Base-by-base conservation (phyloP, 768 basidiomycete species). In the Rhodotorula babjevae region DNA sequence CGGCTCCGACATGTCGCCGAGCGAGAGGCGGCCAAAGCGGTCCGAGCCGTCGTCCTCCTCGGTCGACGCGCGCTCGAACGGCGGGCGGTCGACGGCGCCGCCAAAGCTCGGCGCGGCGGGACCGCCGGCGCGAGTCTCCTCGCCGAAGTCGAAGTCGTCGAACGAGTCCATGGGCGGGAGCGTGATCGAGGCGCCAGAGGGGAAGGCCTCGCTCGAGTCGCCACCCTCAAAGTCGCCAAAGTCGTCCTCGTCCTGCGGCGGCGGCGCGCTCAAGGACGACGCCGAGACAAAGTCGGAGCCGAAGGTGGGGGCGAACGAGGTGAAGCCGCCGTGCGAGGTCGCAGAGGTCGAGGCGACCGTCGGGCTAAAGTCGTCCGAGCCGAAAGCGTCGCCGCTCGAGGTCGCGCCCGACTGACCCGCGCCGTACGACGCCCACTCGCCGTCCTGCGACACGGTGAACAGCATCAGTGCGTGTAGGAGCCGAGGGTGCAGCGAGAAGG, bases 171-270 rank as follows among this genome's bases (percentile, higher is more conserved):
- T 68, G 2, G 74, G n/a, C 1, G 74, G 71, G 5, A 72, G 53
- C 19, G 33, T 61, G 71, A 76, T 69, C 62, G 59, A 67, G 1
- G 74, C 23, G 29, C 62, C 62, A 0, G 63, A 56, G 3, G 58
- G 58, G 60, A 67, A 67, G 8, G 61, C 36, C 49, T 60, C 63
- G 53, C 21, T 25, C 4, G 42, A n/a, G 0, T 63, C 68, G 21
- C 47, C 68, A 11, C 33, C 52, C 21, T 71, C 75, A 21, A 76
- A 76, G 58, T 76, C 75, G 62, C 75, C 72, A 50, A 73, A 76
- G 31, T 73, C 75, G 52, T 76, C 75, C 25, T 58, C 75, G 29
- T 36, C 14, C 46, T 44, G 36, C 21, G 15, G 47, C 50, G 15
- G 47, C 50, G 23, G 50, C 23, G 52, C 11, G 21, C 49, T 2